These are phyloP conservation scores for Arthrobotrys megalospora DNA, from an alignment of 2,329 filamentous ascomycete species.

Conservation along the genomic window DNA sequence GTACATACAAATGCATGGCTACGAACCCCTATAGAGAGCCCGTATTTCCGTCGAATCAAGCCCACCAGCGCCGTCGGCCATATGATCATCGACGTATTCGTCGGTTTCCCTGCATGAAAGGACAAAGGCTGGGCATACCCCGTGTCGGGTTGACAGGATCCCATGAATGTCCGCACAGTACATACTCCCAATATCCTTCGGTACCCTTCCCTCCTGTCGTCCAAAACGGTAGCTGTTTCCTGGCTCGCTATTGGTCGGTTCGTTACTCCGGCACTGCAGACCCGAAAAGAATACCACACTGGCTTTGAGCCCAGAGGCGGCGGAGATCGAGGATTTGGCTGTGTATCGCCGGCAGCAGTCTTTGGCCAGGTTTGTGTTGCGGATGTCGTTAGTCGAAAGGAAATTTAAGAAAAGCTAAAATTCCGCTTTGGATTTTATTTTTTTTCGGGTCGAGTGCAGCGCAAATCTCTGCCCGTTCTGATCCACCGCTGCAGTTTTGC, in stretches of 20 bases:
- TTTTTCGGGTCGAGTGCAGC: constrained; percentile 6
- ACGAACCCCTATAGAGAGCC: neutral
- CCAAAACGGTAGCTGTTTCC: constrained; percentile 14
- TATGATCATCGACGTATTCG: constrained; percentile 1
- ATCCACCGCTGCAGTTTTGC: neutral
- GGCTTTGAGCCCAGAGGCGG: neutral
- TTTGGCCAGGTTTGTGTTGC: constrained; percentile 32
- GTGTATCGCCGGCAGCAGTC: constrained; percentile 35
- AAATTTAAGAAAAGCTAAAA: constrained; percentile 35
- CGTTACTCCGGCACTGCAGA: constrained; percentile 34
- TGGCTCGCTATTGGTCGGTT: constrained; percentile 31
- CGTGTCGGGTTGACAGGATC: neutral
- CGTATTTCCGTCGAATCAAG: constrained; percentile 7
- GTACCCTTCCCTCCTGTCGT: neutral
- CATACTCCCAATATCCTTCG: constrained; percentile 6
- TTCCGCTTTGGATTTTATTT: neutral
- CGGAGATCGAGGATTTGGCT: constrained; percentile 55
- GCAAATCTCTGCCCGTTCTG: constrained; percentile 43
- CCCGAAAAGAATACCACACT: constrained; percentile 10
- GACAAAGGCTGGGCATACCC: neutral
- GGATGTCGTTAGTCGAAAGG: constrained; percentile 35
- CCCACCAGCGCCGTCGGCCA: constrained; percentile 7
- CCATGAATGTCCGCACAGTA: neutral
- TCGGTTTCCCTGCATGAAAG: constrained; percentile 33
- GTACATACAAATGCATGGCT: neutral